phyloP scores from a whole-genome alignment of 495 filamentous ascomycete species.

The Penicillium riverlandense region DNA sequence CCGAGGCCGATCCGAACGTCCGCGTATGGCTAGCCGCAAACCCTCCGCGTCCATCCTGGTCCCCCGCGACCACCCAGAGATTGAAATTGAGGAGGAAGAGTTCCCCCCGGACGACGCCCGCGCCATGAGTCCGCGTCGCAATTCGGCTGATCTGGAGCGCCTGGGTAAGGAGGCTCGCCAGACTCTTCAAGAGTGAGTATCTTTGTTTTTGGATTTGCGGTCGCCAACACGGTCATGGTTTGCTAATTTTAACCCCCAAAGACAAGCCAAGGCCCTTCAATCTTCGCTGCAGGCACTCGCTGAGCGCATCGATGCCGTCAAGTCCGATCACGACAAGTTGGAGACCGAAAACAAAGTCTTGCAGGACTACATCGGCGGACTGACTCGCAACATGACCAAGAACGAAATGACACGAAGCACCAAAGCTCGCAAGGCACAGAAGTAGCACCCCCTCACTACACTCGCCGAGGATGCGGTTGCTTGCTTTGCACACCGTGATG shows the following conservation, averaged over 20 bases:
- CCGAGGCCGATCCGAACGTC: conserved; percentile 39
- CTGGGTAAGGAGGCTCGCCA: conserved; percentile 73
- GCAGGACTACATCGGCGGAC: conserved; percentile 67
- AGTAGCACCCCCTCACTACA: conserved; percentile 18
- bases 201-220: too few species aligned
- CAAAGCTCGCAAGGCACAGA: conserved; percentile 39
- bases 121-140: conserved; percentile 89
- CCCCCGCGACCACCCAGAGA: conserved; percentile 60
- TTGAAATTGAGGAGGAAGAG: conserved; percentile 60
- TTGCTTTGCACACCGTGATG: background rate
- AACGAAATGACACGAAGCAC: conserved; percentile 38
- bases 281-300: conserved; percentile 80
- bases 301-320: conserved; percentile 88
- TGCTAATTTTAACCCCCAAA: conserved; percentile 19
- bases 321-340: conserved; percentile 87
- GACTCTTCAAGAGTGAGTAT: conserved; percentile 56
- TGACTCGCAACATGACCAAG: conserved; percentile 48
- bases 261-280: conserved; percentile 82
- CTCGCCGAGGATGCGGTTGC: conserved; percentile 2
- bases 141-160: conserved; percentile 78
- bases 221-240: too few species aligned
- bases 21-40: conserved; percentile 55
- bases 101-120: conserved; percentile 81
- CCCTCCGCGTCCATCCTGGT: conserved; percentile 77
- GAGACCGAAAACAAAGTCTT: conserved; percentile 92